Evolutionary conservation across 2,329 filamentous ascomycete genomes (phyloP), one percentile per base, ranked within the genome.

Genomic region (Pseudocercospora cruenta): DNA sequence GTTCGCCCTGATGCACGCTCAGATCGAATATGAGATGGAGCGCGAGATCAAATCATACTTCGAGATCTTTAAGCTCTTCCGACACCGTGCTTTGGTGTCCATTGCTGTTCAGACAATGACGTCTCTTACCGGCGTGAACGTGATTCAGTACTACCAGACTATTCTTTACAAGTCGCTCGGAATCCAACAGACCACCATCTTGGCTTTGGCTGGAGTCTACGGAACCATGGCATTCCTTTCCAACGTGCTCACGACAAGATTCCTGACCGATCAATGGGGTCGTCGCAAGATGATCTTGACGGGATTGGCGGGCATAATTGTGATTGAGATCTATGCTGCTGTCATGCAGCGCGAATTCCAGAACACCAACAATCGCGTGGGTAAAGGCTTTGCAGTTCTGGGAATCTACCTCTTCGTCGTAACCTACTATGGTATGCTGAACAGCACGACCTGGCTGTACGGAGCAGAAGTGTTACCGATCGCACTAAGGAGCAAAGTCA

Each of bases 401-500:
- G 86, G 85, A 0, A 87, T 88, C 26, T 88, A 87, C 66, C 77
- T 88, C 0, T 88, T 87, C 67, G 86, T 84, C 1, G 81, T 86
- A 2, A 79, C 76, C 19, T 88, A 86, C 58, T 68, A 70, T 47
- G 73, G 73, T 26, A 71, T 71, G 70, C 54, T 75, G 28, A 73
- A 73, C 66, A 71, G 69, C 31, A 73, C 73, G 4, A 71, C 68
- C 51, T 73, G 69, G 70, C 62, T 72, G 21, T 87, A 87, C 67
- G 85, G 84, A 8, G 84, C 84, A 7, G 85, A 87, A 71, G 81
- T 87, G 4, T 73, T 87, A 2, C 85, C 85, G 0, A 83, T 86
- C 33, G 80, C 81, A 0, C 76, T 86, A 19, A 78, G 85, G 28
- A 86, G 82, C 71, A 86, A 85, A 69, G 79, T 86, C 9, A 86